phyloP scores from a whole-genome alignment of 2,329 filamentous ascomycete species.

The Colletotrichum sp. region DNA sequence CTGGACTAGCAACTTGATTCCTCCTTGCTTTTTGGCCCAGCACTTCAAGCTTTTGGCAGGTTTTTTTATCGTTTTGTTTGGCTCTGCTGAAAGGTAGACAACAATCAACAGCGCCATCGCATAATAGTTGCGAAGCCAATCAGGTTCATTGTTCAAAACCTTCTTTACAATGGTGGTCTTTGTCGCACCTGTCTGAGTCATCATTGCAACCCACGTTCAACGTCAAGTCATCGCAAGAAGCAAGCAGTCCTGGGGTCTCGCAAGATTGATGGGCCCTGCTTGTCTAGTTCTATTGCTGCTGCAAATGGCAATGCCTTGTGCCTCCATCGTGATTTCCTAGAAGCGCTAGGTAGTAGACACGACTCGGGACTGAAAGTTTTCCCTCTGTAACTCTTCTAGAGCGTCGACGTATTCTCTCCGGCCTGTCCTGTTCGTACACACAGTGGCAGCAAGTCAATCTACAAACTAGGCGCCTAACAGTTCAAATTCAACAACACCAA shows the following conservation, averaged over 20 bases:
- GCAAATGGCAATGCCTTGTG: background rate
- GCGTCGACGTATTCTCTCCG: background rate
- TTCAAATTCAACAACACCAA: too few relatives aligned
- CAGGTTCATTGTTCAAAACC: background rate
- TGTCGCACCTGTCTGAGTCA: background rate
- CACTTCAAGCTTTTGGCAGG: accelerated
- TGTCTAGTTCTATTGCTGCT: background rate
- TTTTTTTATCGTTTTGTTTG: background rate
- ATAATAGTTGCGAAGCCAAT: background rate
- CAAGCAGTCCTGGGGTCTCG: background rate
- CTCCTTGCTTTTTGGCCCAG: background rate
- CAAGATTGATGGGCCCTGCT: background rate
- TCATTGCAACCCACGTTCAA: background rate
- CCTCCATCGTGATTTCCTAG: background rate
- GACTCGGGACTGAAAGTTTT: background rate
- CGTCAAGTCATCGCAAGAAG: background rate
- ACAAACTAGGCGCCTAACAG: too few relatives aligned
- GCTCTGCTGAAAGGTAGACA: background rate
- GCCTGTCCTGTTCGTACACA: too few relatives aligned
- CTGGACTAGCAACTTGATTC: background rate
- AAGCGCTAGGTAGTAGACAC: too few relatives aligned
- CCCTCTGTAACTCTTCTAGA: background rate
- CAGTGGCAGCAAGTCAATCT: too few relatives aligned
- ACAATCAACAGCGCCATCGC: background rate
- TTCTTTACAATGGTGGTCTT: background rate